A percentile compares a stretch with the other conserved stretches of the same genome.
These are phyloP conservation scores for Yamadazyma diospyri DNA, from an alignment of 1,139 yeast genomes.

Conservation along the genomic window DNA sequence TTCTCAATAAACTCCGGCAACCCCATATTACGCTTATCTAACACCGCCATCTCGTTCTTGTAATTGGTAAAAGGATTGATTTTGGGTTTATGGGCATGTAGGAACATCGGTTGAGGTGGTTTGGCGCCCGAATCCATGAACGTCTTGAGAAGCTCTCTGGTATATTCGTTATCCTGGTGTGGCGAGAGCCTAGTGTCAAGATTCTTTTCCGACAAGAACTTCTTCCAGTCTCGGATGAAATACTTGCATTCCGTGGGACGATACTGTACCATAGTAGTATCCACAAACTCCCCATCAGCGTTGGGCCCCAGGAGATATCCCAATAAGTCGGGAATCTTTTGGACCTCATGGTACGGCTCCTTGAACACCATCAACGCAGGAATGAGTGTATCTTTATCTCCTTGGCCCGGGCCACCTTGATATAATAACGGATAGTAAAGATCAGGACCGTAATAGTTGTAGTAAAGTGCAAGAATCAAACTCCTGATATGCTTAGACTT, in stretches of 20 bases:
- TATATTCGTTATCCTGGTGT: conserved; percentile 25
- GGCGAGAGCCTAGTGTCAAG: conserved; percentile 31
- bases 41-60: conserved; percentile 17
- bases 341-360: conserved; percentile 31
- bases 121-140: conserved; percentile 17
- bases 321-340: conserved; percentile 22
- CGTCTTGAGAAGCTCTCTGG: conserved; percentile 20
- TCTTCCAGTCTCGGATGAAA: conserved; percentile 26
- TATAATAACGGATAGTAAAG: conserved; percentile 30
- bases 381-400: conserved; percentile 38
- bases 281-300: conserved; percentile 20
- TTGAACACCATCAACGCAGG: conserved; percentile 37
- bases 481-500: conserved; percentile 49
- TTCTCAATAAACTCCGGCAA: conserved; percentile 9
- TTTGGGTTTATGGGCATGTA: conserved; percentile 44
- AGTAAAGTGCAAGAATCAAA: conserved; percentile 50
- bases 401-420: conserved; percentile 38
- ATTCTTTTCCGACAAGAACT: conserved; percentile 21
- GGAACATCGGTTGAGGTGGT: conserved; percentile 28
- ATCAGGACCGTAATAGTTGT: conserved; percentile 46
- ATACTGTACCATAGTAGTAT: conserved; percentile 32
- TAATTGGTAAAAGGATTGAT: conserved; percentile 29
- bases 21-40: conserved; percentile 24
- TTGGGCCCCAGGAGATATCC: conserved; percentile 19
- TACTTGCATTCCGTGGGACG: conserved; percentile 25